Base-by-base conservation (phyloP, 768 basidiomycete species). In the Russula earlei region DNA sequence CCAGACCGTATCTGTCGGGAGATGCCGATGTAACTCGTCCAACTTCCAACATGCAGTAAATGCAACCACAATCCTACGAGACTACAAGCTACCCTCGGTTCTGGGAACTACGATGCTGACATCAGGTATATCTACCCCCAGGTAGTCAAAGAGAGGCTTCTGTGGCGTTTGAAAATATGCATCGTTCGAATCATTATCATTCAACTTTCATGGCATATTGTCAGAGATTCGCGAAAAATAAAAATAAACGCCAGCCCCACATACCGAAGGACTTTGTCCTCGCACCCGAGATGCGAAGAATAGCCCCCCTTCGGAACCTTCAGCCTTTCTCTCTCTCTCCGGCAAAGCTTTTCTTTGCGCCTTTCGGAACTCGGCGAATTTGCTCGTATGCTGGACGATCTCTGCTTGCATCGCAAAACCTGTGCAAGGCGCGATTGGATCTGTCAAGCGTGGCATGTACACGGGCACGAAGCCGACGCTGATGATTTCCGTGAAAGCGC, bases 371-470 rank as follows among this genome's bases (percentile, higher is more conserved):
- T 54, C 47, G 3, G 49, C 10, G 38, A 48, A 61, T 37, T 40
- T 51, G 19, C 48, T 59, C 31, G 22, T 4, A 14, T 29, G 33
- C 40, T 60, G 42, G 10, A 62, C 48, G 38, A 62, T 51, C 55
- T 60, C 61, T 24, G 61, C 61, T 40, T 54, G 49, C 51, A 53
- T 52, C 43, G 61, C 48, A 31, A 62, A 56, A 5, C 61, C 61
- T 19, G 34, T 43, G 37, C 42, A 62, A 20, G 59, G 58, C 14
- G 59, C 59, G 38, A 60, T 55, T 29, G 61, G 61, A 24, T 54
- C 52, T 22, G 61, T 62, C 41, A 56, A 11, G 19, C 51, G 59
- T 22, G 54, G 60, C 15, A 24, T 51, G 42, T 44, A 40, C 15
- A 59, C 47, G 25, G 46, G 27, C 8, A 62, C 61, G 15, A 14